Conservation (phyloP, 768 basidiomycete genomes). For the Symmetrospora coprosmae region DNA sequence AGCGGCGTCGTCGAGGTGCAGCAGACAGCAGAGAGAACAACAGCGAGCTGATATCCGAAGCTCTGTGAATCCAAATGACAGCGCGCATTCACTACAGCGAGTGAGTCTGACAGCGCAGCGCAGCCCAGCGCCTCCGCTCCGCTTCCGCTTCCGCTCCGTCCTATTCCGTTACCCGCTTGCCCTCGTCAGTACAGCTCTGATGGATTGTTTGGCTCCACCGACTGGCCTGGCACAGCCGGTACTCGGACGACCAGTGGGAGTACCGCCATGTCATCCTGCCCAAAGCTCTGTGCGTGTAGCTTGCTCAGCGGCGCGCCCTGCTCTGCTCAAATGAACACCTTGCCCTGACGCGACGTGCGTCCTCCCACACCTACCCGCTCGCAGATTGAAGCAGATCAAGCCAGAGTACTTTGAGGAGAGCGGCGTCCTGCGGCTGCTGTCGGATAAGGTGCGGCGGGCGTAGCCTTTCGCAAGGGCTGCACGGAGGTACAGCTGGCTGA, state of each 20-base stretch:
- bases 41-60: background rate
- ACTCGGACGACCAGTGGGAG: conserved; percentile 18
- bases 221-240: background rate
- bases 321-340: too few species aligned
- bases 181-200: too few species aligned
- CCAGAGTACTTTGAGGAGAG: conserved; percentile 21
- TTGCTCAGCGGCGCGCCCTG: too few species aligned
- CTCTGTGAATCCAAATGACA: background rate
- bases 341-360: too few species aligned
- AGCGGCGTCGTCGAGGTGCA: too few species aligned
- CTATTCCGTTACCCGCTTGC: too few species aligned
- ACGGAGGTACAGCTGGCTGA: background rate
- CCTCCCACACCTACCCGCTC: background rate
- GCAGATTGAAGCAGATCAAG: conserved; percentile 20
- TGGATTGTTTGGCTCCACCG: too few species aligned
- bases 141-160: too few species aligned
- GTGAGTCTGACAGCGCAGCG: too few species aligned
- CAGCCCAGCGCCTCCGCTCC: too few species aligned
- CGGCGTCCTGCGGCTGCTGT: conserved; percentile 3
- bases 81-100: conserved; percentile 22
- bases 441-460: conserved; percentile 9
- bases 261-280: conserved; percentile 21
- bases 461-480: background rate
- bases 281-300: conserved; percentile 15
- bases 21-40: too few species aligned